phyloP scores from a whole-genome alignment of 176 grass and related monocot genomes.

The Aegilops sharonensis region DNA sequence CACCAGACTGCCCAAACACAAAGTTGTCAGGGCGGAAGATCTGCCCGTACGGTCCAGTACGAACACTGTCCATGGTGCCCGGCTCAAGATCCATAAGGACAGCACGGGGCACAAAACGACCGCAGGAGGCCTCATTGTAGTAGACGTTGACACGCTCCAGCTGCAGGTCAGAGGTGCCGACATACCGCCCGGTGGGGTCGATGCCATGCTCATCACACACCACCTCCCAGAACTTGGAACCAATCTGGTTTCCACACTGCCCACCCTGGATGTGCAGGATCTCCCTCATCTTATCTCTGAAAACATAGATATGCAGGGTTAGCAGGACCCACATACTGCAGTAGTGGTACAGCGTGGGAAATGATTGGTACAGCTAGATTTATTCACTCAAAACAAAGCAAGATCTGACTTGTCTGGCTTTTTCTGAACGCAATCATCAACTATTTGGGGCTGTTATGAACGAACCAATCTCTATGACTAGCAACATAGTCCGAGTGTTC shows the following conservation, averaged over 20 bases:
- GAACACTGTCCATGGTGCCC: slow-evolving; percentile 75
- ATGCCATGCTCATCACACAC: slow-evolving; percentile 79
- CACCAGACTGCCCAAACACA: slow-evolving; percentile 73
- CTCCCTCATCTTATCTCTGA: slow-evolving; percentile 64
- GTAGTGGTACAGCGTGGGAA: background rate
- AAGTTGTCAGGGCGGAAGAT: slow-evolving; percentile 77
- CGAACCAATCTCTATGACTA: background rate
- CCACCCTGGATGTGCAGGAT: slow-evolving; percentile 78
- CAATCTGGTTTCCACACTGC: slow-evolving; percentile 78
- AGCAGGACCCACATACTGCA: background rate
- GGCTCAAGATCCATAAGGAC: slow-evolving; percentile 90
- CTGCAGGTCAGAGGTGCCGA: slow-evolving; percentile 53
- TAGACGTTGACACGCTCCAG: slow-evolving; percentile 83
- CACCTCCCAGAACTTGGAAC: slow-evolving; percentile 81
- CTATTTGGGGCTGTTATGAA: background rate
- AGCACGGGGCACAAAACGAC: slow-evolving; percentile 63
- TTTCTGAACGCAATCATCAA: background rate
- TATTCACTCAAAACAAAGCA: background rate
- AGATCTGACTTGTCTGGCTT: background rate
- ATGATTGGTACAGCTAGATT: background rate
- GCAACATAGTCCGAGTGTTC: background rate
- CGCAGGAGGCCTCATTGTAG: slow-evolving; percentile 75
- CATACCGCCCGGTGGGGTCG: slow-evolving; percentile 53
- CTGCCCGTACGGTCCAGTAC: slow-evolving; percentile 66
- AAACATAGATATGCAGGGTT: background rate